A percentile compares a stretch with the other conserved stretches of the same genome.
Evolutionary conservation across 257 asterid species (phyloP).

Genomic region (Solanum bulbocastanum): DNA sequence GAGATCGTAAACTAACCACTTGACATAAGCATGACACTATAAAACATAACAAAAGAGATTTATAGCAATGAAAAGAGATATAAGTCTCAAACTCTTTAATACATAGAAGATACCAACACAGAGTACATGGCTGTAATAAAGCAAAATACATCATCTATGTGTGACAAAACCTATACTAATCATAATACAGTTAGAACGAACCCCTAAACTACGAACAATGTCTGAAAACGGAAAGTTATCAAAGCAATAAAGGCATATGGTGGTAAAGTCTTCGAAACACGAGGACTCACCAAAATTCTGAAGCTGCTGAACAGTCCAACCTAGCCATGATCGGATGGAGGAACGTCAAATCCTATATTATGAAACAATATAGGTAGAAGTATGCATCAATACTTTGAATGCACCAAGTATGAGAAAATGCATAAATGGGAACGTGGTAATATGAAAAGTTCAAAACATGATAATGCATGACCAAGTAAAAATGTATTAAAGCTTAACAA

Average conservation of each 20-base stretch:
- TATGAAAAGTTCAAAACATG: not conserved
- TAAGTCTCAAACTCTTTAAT: not conserved
- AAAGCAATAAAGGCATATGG: not conserved
- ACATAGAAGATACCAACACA: not conserved
- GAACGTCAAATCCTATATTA: no score
- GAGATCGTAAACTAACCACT: not conserved
- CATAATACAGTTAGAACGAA: not conserved
- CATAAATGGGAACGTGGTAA: not conserved
- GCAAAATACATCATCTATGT: not conserved
- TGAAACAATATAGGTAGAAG: no score
- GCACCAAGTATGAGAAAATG: not conserved
- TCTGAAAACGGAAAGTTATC: not conserved
- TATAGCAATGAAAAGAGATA: not conserved
- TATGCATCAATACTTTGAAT: no score
- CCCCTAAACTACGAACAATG: not conserved
- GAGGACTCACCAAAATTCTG: not conserved
- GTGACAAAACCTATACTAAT: not conserved
- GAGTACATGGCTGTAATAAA: not conserved
- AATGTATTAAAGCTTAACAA: not conserved
- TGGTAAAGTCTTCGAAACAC: not conserved
- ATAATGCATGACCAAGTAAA: not conserved
- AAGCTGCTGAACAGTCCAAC: not conserved
- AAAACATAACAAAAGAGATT: not conserved
- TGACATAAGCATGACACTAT: not conserved
- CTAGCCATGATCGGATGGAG: not conserved